Evolutionary conservation across 331 rosid species (phyloP).

Genomic region (Malus hybrid): DNA sequence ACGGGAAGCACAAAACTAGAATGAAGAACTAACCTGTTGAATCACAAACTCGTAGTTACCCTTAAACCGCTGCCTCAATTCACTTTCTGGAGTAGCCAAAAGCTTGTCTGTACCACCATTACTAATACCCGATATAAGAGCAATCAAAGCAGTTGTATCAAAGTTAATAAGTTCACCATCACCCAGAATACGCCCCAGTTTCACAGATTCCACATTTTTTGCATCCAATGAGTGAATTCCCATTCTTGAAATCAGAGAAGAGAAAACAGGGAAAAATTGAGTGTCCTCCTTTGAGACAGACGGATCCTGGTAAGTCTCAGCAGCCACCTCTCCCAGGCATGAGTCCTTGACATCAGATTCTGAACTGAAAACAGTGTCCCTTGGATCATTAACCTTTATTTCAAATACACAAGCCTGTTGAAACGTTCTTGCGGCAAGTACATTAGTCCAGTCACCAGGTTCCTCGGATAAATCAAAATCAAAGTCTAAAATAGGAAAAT

Average conservation of each 20-base stretch:
- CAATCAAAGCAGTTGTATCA: conserved; percentile 92
- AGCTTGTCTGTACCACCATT: conserved; percentile 62
- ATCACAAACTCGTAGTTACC: conserved; percentile 82
- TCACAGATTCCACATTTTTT: conserved; percentile 12
- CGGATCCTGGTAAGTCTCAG: conserved; percentile 14
- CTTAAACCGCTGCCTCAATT: conserved; percentile 69
- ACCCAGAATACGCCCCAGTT: conserved; percentile 11
- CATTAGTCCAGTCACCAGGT: conserved; percentile 58
- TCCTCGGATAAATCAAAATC: conserved; percentile 45
- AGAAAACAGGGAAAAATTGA: conserved; percentile 30
- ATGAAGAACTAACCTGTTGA: conserved; percentile 52
- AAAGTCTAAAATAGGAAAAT: conserved; percentile 30
- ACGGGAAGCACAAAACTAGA: neutral
- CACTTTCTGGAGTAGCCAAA: conserved; percentile 66
- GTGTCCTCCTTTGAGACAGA: neutral
- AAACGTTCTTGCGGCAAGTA: conserved; percentile 40
- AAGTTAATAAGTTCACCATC: conserved; percentile 50
- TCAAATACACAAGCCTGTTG: conserved; percentile 47
- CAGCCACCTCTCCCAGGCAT: conserved; percentile 4
- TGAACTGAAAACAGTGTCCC: conserved; percentile 11
- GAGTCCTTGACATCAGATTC: conserved; percentile 19
- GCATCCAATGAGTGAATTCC: conserved; percentile 14
- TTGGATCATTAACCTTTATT: conserved; percentile 30
- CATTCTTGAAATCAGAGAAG: conserved; percentile 40
- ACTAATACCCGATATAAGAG: conserved; percentile 78